Conservation (phyloP, 208 protist species). For the Lotmaria passim region DNA sequence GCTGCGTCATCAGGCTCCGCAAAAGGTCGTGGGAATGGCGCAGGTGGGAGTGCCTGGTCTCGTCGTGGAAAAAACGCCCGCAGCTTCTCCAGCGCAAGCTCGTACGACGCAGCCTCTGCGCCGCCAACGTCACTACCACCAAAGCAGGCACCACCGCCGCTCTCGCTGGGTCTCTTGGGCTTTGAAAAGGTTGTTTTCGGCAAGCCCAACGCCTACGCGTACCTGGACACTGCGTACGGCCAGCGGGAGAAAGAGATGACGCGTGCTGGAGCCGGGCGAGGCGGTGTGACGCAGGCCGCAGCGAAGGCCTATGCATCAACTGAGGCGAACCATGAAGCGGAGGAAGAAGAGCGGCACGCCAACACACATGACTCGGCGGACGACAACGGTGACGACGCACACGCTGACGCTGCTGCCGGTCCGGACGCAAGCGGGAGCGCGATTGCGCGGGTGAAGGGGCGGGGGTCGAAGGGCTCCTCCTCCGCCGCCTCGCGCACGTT, state of each 20-base stretch:
- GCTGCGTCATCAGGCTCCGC: background rate
- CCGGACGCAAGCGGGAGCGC: background rate
- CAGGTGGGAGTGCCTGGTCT: background rate
- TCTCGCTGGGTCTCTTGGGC: slow-evolving; percentile 9
- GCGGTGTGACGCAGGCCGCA: background rate
- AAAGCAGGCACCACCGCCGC: slow-evolving; percentile 1
- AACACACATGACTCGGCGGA: background rate
- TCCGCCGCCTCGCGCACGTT: too few relatives aligned
- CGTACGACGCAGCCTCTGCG: background rate
- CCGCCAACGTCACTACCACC: slow-evolving; percentile 3
- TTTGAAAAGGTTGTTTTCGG: slow-evolving; percentile 15
- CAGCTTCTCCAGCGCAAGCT: background rate
- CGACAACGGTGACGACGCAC: background rate
- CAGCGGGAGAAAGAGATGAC: background rate
- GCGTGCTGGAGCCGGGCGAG: background rate
- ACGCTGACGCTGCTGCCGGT: background rate
- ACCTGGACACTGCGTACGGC: background rate
- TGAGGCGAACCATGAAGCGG: background rate
- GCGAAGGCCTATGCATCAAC: background rate
- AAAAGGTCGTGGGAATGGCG: background rate
- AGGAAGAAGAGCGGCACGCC: background rate
- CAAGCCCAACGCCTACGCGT: background rate
- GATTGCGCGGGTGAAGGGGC: background rate
- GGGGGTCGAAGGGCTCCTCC: background rate
- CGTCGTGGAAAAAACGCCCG: slow-evolving; percentile 1